Evolutionary conservation across 108 stramenopile species (phyloP), one percentile per base, ranked within the genome.

Genomic region (Nitzschia sp.): DNA sequence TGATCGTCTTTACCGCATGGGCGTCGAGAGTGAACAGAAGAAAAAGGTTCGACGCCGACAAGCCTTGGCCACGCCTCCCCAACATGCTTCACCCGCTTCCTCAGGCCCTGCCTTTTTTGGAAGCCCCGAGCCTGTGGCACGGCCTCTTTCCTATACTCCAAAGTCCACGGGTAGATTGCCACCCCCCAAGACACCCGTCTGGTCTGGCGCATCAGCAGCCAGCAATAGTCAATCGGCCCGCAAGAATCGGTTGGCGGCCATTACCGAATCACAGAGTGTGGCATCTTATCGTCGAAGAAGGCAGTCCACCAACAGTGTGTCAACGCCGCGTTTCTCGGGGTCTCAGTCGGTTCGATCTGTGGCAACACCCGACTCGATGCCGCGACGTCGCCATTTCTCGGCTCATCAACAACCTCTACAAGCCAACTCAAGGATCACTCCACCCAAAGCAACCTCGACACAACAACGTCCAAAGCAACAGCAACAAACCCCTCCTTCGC

Each of bases 1-100:
- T 37, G 72, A 73, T 51, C 72, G 72, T 26, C 50, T 73, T 12
- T 66, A 73, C 34, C 52, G 66, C 9, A 62, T 62, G 61, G 61
- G 61, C 6, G 8, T 43, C 2, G 61, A 62, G 21, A 62, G 61
- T 46, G 41, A 41, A 17, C 38, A 62, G 44, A 62, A 44, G 61
- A 62, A 25, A 46, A 12, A 25, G 20, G 42, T 15, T 2, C 10
- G 20, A 20, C 20, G 11, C 17, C 43, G 20, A 22, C 19, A 20
- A 15, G 46, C 46, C n/a, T 17, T 48, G 17, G 11, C 61, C 42
- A 44, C 41, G 21, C 19, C 19, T 20, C 1, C 17, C 8, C 29
- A 34, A 5, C 29, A 34, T 34, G 29, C 29, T 1, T 34, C 29
- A 5, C 29, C 29, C 1, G 29, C 29, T 34, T 34, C 29, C 3